These are phyloP conservation scores for Oidiodendron maius DNA, from an alignment of 495 filamentous ascomycete genomes.

Conservation along the genomic window DNA sequence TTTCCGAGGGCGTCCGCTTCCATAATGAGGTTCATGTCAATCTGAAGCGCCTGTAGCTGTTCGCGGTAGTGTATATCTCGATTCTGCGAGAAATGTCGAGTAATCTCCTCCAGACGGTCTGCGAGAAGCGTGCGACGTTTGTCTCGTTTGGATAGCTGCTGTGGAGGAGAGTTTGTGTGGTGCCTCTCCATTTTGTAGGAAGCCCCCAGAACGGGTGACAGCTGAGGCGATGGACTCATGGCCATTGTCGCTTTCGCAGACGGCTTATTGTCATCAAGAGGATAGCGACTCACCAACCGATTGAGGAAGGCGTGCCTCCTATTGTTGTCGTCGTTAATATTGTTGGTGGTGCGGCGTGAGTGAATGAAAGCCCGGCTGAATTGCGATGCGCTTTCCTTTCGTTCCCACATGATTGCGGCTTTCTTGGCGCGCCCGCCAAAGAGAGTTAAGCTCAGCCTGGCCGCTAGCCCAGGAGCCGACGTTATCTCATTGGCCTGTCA, in stretches of 20 bases:
- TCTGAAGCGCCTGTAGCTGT: constrained; percentile 81
- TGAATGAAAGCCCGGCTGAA: too few relatives aligned
- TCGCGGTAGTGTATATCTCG: constrained; percentile 80
- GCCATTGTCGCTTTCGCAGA: constrained; percentile 7
- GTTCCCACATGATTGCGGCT: too few relatives aligned
- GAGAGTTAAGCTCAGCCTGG: background rate
- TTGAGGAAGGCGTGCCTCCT: background rate
- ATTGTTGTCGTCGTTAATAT: background rate
- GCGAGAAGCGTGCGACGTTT: constrained; percentile 74
- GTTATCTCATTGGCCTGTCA: background rate
- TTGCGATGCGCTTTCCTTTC: too few relatives aligned
- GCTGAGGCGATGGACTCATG: constrained; percentile 17
- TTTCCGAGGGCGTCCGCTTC: constrained; percentile 73
- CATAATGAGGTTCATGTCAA: constrained; percentile 81
- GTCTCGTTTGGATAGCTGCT: constrained; percentile 74
- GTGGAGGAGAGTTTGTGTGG: constrained; percentile 22
- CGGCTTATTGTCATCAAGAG: background rate
- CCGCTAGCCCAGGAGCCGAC: background rate
- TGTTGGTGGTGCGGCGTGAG: background rate
- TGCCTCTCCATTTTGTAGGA: constrained; percentile 13
- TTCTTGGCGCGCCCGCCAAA: background rate
- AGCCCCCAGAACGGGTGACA: constrained; percentile 13
- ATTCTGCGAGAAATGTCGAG: constrained; percentile 69
- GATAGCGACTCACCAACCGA: background rate
- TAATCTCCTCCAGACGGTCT: constrained; percentile 68